These are phyloP conservation scores for Cornus controversa DNA, from an alignment of 148 eudicot species.

Conservation along the genomic window DNA sequence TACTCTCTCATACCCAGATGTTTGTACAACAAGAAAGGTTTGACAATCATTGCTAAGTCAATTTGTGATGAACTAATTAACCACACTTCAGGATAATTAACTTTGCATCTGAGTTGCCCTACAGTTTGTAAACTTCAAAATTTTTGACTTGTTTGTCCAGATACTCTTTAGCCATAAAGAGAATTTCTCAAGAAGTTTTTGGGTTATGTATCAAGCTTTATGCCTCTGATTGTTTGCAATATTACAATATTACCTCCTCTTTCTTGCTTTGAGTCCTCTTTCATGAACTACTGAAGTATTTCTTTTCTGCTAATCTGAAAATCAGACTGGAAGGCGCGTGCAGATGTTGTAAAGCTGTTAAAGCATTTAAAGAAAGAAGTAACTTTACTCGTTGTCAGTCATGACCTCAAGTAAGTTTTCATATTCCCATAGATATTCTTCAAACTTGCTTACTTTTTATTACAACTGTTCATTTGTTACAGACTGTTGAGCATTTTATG, in stretches of 20 bases:
- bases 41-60: too few species aligned
- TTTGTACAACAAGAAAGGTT: not conserved
- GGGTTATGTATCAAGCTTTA: not conserved
- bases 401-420: slow-evolving; percentile 82
- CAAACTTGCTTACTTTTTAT: slow-evolving; percentile 2
- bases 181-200: not conserved
- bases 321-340: slow-evolving; percentile 98
- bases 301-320: not conserved
- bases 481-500: not conserved
- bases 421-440: slow-evolving; percentile 15
- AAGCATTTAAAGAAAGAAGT: slow-evolving; percentile 78
- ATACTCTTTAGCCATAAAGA: not conserved
- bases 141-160: not conserved
- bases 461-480: not conserved
- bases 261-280: not conserved
- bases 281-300: not conserved
- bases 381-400: slow-evolving; percentile 94
- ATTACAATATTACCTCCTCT: not conserved
- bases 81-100: not conserved
- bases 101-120: not conserved
- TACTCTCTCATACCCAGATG: not conserved
- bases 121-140: not conserved
- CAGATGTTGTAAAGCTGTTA: slow-evolving; percentile 86
- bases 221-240: not conserved
- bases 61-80: not conserved